Percentiles rank a stretch among this genome's conserved stretches.
Conservation (phyloP, 2,329 filamentous ascomycete genomes). For the Pseudopithomyces maydicus region DNA sequence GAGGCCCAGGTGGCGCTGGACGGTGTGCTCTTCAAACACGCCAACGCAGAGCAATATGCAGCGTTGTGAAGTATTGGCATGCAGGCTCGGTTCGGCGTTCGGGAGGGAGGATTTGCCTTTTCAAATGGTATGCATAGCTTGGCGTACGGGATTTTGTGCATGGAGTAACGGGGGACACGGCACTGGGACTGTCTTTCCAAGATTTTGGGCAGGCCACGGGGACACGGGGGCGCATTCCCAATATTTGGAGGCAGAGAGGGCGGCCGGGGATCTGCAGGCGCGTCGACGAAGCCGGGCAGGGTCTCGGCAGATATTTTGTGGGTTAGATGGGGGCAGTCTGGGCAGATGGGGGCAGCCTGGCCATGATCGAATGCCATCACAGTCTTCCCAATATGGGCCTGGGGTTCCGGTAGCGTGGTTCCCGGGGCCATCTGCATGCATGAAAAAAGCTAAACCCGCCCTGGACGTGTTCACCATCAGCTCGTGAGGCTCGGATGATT, state of each 20-base stretch:
- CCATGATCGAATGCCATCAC: conserved; percentile 10
- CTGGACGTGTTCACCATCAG: conserved; percentile 17
- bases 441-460: conserved; percentile 25
- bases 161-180: conserved; percentile 19
- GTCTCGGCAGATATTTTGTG: too few relatives aligned
- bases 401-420: conserved; percentile 32
- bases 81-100: conserved; percentile 28
- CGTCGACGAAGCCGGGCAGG: background rate
- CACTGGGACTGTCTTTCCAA: conserved; percentile 19
- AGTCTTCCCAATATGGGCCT: conserved; percentile 30
- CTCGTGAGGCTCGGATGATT: conserved; percentile 26
- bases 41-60: conserved; percentile 37
- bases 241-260: conserved; percentile 22
- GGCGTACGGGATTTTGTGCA: conserved; percentile 20
- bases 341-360: conserved; percentile 7
- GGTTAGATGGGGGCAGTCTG: conserved; percentile 10
- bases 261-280: conserved; percentile 10
- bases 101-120: conserved; percentile 18
- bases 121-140: conserved; percentile 23
- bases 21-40: conserved; percentile 40
- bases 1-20: conserved; percentile 40
- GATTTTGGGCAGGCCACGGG: conserved; percentile 20
- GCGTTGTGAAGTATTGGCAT: conserved; percentile 36
- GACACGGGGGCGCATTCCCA: conserved; percentile 24
- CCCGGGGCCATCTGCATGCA: conserved; percentile 30